Evolutionary conservation across 225 moss, liverwort and hornwort species (phyloP).

Genomic region (Bryoerythrophyllum caledonicum): DNA sequence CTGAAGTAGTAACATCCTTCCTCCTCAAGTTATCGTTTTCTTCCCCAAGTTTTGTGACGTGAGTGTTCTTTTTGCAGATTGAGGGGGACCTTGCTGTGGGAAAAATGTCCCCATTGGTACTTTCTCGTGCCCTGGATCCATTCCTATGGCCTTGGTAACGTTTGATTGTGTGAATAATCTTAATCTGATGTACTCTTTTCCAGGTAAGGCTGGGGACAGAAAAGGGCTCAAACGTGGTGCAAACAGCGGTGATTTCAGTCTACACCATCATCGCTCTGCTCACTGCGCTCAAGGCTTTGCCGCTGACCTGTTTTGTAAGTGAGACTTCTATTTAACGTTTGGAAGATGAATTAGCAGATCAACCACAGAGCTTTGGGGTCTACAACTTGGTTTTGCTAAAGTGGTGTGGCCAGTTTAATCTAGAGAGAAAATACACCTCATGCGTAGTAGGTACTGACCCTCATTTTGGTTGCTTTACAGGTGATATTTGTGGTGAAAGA

Average conservation of each 20-base stretch:
- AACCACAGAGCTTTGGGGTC: background rate
- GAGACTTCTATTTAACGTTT: background rate
- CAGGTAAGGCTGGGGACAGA: conserved; percentile 85
- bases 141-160: background rate
- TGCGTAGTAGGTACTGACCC: background rate
- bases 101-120: conserved; percentile 92
- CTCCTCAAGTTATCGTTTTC: background rate
- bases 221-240: conserved; percentile 73
- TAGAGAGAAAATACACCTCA: background rate
- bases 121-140: background rate
- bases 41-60: background rate
- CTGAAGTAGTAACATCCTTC: background rate
- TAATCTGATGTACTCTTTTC: background rate
- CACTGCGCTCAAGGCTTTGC: conserved; percentile 54
- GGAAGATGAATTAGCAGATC: background rate
- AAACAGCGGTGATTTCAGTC: conserved; percentile 60
- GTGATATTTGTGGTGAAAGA: background rate
- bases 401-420: background rate
- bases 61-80: conserved; percentile 48
- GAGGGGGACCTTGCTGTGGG: conserved; percentile 76
- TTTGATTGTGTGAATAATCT: background rate
- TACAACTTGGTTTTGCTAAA: background rate
- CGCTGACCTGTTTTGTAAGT: conserved; percentile 71
- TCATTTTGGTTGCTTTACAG: background rate
- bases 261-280: conserved; percentile 55